phyloP scores from a whole-genome alignment of 306 rosid genomes.

The Dryas alaskensis region DNA sequence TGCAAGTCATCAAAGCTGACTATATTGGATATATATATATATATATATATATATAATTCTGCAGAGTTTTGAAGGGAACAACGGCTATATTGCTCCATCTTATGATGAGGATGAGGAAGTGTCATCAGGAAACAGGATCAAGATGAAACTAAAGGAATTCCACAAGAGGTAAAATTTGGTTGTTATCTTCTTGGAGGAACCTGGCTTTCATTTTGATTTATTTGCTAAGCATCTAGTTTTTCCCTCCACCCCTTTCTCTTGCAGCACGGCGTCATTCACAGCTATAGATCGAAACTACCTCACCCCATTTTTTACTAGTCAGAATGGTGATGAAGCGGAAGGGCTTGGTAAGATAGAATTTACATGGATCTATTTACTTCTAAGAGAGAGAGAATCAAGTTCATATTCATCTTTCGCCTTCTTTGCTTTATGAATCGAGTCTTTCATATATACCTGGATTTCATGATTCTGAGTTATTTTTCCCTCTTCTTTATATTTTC shows the following conservation, averaged over 20 bases:
- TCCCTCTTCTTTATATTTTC: conserved; percentile 15
- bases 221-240: conserved; percentile 8
- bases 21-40: conserved; percentile 9
- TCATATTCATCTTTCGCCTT: background rate
- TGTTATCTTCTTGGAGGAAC: background rate
- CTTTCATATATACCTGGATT: background rate
- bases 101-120: conserved; percentile 68
- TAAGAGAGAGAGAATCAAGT: no score
- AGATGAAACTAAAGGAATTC: conserved; percentile 91
- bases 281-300: conserved; percentile 89
- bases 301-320: conserved; percentile 94
- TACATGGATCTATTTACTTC: conserved; percentile 2
- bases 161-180: conserved; percentile 63
- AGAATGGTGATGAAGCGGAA: conserved; percentile 75
- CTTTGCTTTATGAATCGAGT: background rate
- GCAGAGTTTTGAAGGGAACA: conserved; percentile 53
- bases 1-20: conserved; percentile 3
- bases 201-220: conserved; percentile 4
- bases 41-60: background rate
- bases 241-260: conserved; percentile 21
- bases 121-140: conserved; percentile 81
- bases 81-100: conserved; percentile 78
- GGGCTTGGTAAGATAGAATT: conserved; percentile 54
- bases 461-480: background rate
- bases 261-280: conserved; percentile 84